These are phyloP conservation scores for Phragmites australis DNA, from an alignment of 176 grass and related monocot genomes.

Conservation along the genomic window DNA sequence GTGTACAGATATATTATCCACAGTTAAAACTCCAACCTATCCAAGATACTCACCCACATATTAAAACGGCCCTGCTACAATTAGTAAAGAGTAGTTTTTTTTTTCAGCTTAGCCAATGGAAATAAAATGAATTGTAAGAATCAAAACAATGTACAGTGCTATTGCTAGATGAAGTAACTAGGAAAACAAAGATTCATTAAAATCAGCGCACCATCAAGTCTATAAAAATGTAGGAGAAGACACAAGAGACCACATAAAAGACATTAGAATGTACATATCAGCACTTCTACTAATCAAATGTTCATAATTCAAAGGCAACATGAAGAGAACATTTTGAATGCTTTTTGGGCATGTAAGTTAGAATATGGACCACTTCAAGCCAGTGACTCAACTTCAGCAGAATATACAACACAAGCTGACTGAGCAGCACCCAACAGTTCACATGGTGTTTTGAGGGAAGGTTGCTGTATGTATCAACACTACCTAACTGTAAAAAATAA, in stretches of 20 bases:
- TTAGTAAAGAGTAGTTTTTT: not conserved
- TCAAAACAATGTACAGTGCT: not conserved
- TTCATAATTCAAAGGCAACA: constrained; percentile 33
- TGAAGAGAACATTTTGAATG: constrained; percentile 26
- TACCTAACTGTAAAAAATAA: not conserved
- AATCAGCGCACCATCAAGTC: not conserved
- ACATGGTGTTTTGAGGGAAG: not conserved
- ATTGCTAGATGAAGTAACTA: not conserved
- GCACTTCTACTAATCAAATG: constrained; percentile 23
- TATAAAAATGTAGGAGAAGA: not conserved
- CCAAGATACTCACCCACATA: not conserved
- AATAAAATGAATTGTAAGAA: not conserved
- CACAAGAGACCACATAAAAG: not conserved
- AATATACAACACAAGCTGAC: constrained; percentile 4
- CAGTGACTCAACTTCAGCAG: not conserved
- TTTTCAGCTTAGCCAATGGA: constrained; percentile 6
- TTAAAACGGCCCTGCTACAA: not conserved
- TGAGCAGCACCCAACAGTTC: not conserved
- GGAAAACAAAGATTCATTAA: not conserved
- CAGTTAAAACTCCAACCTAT: not conserved
- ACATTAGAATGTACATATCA: not conserved
- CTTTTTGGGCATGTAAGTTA: not conserved
- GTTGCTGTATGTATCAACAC: not conserved
- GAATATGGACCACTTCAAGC: constrained; percentile 20
- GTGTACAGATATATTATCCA: not conserved